These are phyloP conservation scores for Capsella rubella DNA, from an alignment of 441 rosid genomes.

Conservation along the genomic window DNA sequence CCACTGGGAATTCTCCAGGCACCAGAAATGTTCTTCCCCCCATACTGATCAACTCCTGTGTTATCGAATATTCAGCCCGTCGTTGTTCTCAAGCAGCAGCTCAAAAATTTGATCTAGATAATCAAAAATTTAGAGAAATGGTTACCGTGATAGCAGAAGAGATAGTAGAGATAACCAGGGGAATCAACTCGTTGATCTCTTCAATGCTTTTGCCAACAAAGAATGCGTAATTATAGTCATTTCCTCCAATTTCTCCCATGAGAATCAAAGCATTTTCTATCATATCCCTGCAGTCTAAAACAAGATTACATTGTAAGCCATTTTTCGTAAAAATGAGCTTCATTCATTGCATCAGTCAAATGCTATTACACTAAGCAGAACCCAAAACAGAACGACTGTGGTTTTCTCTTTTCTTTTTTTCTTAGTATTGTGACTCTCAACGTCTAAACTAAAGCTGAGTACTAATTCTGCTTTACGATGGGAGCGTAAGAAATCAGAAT, in stretches of 20 bases:
- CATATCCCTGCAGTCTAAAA: constrained; percentile 48
- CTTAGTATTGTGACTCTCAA: neutral
- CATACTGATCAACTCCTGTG: constrained; percentile 49
- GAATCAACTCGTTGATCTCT: constrained; percentile 48
- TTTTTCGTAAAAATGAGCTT: neutral
- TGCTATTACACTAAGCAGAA: neutral
- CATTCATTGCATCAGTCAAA: neutral
- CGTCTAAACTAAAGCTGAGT: neutral
- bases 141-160: constrained; percentile 53
- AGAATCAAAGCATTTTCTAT: constrained; percentile 52
- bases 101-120: neutral
- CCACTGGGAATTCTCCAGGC: constrained; percentile 57
- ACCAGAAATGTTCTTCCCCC: constrained; percentile 55
- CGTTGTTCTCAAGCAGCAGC: no score
- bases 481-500: neutral
- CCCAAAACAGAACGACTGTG: neutral
- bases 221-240: constrained; percentile 55
- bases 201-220: constrained; percentile 26
- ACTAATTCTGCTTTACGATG: neutral
- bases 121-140: neutral
- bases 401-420: no score
- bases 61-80: neutral
- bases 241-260: constrained; percentile 71
- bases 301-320: neutral
- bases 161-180: constrained; percentile 45